These are phyloP conservation scores for Coriolopsis trogii DNA, from an alignment of 1,284 basidiomycete species.

Conservation along the genomic window DNA sequence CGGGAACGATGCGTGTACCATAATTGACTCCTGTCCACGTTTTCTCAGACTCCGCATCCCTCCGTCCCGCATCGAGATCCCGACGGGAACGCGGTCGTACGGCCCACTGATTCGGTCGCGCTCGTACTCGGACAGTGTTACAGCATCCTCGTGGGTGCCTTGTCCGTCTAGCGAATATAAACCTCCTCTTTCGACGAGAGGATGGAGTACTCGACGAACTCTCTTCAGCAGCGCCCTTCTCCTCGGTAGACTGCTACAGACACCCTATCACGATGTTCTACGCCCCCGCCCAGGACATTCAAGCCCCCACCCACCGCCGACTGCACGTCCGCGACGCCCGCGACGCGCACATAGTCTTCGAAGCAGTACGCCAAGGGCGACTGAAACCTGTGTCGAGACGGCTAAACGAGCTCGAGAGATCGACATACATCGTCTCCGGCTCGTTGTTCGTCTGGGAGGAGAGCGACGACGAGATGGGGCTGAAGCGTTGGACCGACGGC, in stretches of 20 bases:
- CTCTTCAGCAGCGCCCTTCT: slow-evolving; percentile 13
- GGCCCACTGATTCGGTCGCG: slow-evolving; percentile 21
- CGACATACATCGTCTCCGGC: slow-evolving; percentile 58
- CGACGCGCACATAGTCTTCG: slow-evolving; percentile 62
- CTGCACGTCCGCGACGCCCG: slow-evolving; percentile 65
- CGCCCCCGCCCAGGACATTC: slow-evolving; percentile 46
- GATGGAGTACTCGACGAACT: slow-evolving; percentile 17
- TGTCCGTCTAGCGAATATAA: slow-evolving; percentile 25
- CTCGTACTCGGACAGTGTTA: slow-evolving; percentile 26
- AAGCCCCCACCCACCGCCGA: slow-evolving; percentile 61
- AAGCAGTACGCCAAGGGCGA: slow-evolving; percentile 58
- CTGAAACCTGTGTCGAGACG: slow-evolving; percentile 52
- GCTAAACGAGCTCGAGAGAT: slow-evolving; percentile 61
- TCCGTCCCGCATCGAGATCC: slow-evolving; percentile 24
- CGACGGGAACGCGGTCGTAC: slow-evolving; percentile 26
- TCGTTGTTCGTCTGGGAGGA: slow-evolving; percentile 71
- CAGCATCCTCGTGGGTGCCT: slow-evolving; percentile 32
- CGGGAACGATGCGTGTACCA: slow-evolving; percentile 24
- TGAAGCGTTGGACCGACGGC: slow-evolving; percentile 69
- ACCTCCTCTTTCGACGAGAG: slow-evolving; percentile 20
- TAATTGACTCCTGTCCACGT: slow-evolving; percentile 26
- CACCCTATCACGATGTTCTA: slow-evolving; percentile 43
- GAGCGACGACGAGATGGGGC: slow-evolving; percentile 60
- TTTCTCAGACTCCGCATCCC: slow-evolving; percentile 23
- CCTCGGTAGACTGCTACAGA: too few relatives aligned